Conservation (phyloP, 371 early-diverging fungal species). For the Fennellomyces sp. region DNA sequence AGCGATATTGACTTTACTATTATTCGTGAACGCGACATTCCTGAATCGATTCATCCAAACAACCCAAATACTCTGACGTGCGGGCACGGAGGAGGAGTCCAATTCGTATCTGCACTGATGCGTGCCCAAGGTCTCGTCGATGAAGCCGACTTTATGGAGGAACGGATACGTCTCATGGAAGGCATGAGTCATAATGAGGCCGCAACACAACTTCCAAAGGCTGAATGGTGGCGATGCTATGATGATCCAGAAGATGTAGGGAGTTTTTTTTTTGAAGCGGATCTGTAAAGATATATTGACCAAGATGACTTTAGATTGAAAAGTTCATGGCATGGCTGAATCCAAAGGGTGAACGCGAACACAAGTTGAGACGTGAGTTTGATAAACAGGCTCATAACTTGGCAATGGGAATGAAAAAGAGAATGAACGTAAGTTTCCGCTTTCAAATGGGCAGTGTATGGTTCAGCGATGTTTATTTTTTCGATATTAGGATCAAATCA, state of each 20-base stretch:
- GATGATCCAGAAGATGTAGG: slow-evolving; percentile 62
- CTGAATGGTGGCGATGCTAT: slow-evolving; percentile 67
- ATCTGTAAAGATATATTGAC: too few species aligned
- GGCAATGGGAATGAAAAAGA: slow-evolving; percentile 54
- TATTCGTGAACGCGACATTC: slow-evolving; percentile 35
- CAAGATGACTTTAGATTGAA: slow-evolving; percentile 68
- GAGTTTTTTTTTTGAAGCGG: background rate
- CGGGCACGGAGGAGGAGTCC: slow-evolving; percentile 47
- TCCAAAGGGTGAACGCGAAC: slow-evolving; percentile 75
- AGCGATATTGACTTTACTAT: slow-evolving; percentile 49
- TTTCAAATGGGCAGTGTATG: background rate
- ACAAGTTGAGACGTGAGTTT: slow-evolving; percentile 54
- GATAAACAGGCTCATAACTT: slow-evolving; percentile 47
- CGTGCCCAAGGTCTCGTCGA: slow-evolving; percentile 27
- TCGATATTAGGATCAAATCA: slow-evolving; percentile 12
- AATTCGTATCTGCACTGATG: slow-evolving; percentile 35
- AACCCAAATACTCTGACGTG: slow-evolving; percentile 26
- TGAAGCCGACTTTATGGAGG: slow-evolving; percentile 31
- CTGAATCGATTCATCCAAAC: slow-evolving; percentile 18
- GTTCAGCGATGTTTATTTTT: too few species aligned
- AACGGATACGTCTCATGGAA: slow-evolving; percentile 14
- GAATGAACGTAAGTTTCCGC: slow-evolving; percentile 29
- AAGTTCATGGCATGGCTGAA: slow-evolving; percentile 75
- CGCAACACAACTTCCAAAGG: background rate
- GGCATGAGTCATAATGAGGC: background rate